Conservation (phyloP, 352 stramenopile genomes). For the Phytophthora idaei region DNA sequence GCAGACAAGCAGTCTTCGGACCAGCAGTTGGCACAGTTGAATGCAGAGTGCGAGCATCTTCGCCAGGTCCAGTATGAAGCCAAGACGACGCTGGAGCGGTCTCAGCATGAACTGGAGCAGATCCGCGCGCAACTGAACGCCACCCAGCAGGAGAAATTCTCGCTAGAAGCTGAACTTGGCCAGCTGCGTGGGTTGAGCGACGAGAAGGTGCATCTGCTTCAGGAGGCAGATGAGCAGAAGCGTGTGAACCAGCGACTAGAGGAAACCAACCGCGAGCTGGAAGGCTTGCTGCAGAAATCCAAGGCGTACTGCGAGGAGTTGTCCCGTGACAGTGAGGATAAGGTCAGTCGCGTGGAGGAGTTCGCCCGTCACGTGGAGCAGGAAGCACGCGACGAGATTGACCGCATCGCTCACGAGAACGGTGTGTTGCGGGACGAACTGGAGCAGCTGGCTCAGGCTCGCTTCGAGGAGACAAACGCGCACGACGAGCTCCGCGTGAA, state of each 20-base stretch:
- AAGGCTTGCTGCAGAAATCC: conserved; percentile 61
- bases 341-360: conserved; percentile 60
- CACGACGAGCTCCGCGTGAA: conserved; percentile 75
- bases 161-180: conserved; percentile 41
- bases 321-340: conserved; percentile 67
- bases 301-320: conserved; percentile 72
- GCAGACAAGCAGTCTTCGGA: conserved; percentile 29
- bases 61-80: conserved; percentile 28
- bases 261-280: conserved; percentile 58
- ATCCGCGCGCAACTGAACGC: conserved; percentile 42
- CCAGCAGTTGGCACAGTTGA: conserved; percentile 32
- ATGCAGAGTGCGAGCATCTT: conserved; percentile 36
- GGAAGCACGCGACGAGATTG: conserved; percentile 68
- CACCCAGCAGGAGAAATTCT: conserved; percentile 46
- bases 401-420: conserved; percentile 65
- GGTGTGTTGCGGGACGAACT: conserved; percentile 66
- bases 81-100: conserved; percentile 23
- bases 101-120: conserved; percentile 39
- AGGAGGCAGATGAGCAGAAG: conserved; percentile 55
- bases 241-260: conserved; percentile 48
- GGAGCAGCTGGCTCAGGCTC: conserved; percentile 60
- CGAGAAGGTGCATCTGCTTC: conserved; percentile 49
- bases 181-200: conserved; percentile 46
- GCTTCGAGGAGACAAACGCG: conserved; percentile 66
- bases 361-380: conserved; percentile 67